phyloP scores from a whole-genome alignment of 148 eudicot species.

The Nepenthes gracilis region DNA sequence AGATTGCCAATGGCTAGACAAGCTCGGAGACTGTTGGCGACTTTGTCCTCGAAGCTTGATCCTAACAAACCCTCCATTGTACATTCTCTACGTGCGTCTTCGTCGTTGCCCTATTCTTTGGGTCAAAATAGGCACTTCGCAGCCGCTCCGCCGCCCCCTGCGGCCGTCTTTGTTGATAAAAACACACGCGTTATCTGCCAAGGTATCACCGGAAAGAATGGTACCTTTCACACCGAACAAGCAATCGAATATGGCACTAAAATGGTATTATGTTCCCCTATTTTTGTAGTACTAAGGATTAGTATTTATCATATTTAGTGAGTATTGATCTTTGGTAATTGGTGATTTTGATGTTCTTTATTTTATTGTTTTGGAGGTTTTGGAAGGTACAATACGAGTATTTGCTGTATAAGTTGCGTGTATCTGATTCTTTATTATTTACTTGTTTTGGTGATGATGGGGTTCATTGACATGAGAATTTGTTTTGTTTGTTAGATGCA shows the following conservation, averaged over 20 bases:
- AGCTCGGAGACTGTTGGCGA: conserved; percentile 17
- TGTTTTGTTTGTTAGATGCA: too few species aligned
- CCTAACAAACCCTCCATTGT: conserved; percentile 15
- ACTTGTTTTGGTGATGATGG: not conserved
- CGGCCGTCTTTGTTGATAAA: conserved; percentile 89
- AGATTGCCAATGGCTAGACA: conserved; percentile 29
- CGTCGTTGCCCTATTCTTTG: conserved; percentile 8
- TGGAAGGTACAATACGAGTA: too few species aligned
- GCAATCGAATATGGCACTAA: conserved; percentile 96
- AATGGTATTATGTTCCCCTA: conserved; percentile 40
- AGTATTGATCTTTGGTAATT: not conserved
- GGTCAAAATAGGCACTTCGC: conserved; percentile 47
- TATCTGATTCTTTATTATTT: not conserved
- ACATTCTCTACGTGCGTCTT: not conserved
- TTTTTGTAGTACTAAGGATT: not conserved
- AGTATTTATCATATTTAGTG: not conserved
- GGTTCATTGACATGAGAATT: too few species aligned
- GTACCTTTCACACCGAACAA: conserved; percentile 93
- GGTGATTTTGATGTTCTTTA: not conserved
- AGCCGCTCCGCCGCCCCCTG: conserved; percentile 51
- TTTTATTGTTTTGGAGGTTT: not conserved
- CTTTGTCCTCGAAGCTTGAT: conserved; percentile 15
- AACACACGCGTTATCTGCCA: conserved; percentile 91
- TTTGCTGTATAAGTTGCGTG: too few species aligned
- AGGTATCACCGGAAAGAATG: conserved; percentile 91